phyloP scores from a whole-genome alignment of 1,284 basidiomycete species.

The Pyrrhoderma noxium region DNA sequence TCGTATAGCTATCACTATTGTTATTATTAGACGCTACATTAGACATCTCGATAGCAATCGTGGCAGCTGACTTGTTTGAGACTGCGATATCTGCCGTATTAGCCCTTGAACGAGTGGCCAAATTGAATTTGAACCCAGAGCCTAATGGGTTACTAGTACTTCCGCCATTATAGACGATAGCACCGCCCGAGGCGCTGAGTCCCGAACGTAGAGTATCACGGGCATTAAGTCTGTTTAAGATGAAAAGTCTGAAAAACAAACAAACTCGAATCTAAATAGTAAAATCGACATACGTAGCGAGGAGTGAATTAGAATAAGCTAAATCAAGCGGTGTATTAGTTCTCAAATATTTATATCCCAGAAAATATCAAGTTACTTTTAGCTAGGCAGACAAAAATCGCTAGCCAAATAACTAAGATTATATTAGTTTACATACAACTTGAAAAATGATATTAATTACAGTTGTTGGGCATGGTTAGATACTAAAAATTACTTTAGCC shows the following conservation, averaged over 20 bases:
- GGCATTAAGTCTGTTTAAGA: background rate
- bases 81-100: too few relatives aligned
- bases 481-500: background rate
- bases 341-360: background rate
- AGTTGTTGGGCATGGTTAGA: constrained; percentile 6
- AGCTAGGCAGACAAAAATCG: background rate
- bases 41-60: constrained; percentile 1
- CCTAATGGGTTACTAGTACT: too few relatives aligned
- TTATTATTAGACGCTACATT: background rate
- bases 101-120: background rate
- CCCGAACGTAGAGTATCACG: background rate
- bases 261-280: background rate
- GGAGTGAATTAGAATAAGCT: constrained; percentile 3
- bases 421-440: background rate
- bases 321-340: background rate
- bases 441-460: background rate
- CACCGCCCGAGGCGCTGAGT: background rate
- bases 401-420: constrained; percentile 3
- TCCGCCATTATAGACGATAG: background rate
- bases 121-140: too few relatives aligned
- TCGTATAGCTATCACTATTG: background rate
- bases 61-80: background rate
- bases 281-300: background rate
- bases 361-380: background rate
- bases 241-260: background rate